Conservation (phyloP, 148 eudicot genomes). For the Arbutus unedo region DNA sequence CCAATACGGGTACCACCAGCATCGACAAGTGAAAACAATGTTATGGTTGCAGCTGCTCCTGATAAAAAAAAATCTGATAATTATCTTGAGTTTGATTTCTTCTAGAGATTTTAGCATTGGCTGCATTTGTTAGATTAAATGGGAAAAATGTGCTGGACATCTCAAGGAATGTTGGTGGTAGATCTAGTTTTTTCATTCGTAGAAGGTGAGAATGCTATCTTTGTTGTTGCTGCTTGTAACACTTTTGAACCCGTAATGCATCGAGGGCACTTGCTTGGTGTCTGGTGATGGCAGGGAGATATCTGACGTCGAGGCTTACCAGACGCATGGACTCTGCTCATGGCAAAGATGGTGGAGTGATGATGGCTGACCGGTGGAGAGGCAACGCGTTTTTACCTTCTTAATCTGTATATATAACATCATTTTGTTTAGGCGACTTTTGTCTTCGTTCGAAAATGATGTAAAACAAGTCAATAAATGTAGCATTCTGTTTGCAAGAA, state of each 20-base stretch:
- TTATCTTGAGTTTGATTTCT: too few relatives aligned
- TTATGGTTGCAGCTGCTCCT: too few relatives aligned
- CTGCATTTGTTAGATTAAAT: too few relatives aligned
- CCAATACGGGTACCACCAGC: too few relatives aligned
- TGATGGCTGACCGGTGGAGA: too few relatives aligned
- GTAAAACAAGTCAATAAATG: neutral
- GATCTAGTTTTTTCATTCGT: neutral
- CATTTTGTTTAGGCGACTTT: neutral
- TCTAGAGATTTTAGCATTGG: too few relatives aligned
- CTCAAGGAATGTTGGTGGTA: neutral
- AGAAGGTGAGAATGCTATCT: neutral
- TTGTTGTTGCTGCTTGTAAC: conserved; percentile 4
- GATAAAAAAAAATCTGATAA: too few relatives aligned
- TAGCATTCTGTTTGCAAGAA: neutral
- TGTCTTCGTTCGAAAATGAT: neutral
- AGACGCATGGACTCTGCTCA: neutral
- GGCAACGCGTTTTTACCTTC: neutral
- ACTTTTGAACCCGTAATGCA: neutral
- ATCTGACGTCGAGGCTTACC: neutral
- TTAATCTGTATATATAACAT: neutral
- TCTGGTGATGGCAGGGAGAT: neutral
- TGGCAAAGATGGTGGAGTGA: neutral
- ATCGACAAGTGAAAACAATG: too few relatives aligned
- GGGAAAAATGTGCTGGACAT: conserved; percentile 5
- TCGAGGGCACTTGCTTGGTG: neutral